Evolutionary conservation across 257 asterid genomes (phyloP), one percentile per base, ranked within the genome.

Genomic region (Nicotiana knightiana): DNA sequence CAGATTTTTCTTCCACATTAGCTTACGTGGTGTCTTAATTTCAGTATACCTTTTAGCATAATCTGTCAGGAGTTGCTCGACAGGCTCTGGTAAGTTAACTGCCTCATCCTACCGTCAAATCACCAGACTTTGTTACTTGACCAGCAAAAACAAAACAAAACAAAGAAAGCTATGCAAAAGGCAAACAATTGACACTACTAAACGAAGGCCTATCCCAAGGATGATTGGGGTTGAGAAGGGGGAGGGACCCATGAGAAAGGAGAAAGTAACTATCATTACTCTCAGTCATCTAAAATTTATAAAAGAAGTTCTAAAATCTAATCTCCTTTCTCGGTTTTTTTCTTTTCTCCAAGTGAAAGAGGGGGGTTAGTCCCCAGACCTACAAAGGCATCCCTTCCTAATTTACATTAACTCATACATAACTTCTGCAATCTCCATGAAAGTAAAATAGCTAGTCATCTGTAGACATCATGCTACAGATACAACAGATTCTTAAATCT

Each of bases 21-120:
- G 95, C 90, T 96, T 96, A 77, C 99, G 97, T 16, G 99, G 99
- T 85, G 98, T 93, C 89, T 96, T 96, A 86, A 96, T 90, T 89
- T 96, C 93, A 86, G 92, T 85, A 83, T 88, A 96, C 81, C 91
- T 92, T 88, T 85, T 91, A 62, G 98, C 96, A 87, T 96, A 96
- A 87, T 94, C 97, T 86, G 84, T 88, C 84, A 96, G 88, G 76
- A 93, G 92, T 85, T 86, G 88, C 67, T 94, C 97, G 86, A 92
- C 90, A 15, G 89, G 86, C 76, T 81, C 97, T 54, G 99, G 99
- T 86, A 94, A 59, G 79, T 83, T 90, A 81, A 96, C 81, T 64
- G 90, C 86, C 86, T 96, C 99, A 64, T 94, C 99, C 99, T 96
- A 90, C 85, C 88, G 51, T 80, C 70, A 81, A 82, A 32, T 77